Base-by-base conservation (phyloP, 768 basidiomycete species). In the Sarcodon sp. region DNA sequence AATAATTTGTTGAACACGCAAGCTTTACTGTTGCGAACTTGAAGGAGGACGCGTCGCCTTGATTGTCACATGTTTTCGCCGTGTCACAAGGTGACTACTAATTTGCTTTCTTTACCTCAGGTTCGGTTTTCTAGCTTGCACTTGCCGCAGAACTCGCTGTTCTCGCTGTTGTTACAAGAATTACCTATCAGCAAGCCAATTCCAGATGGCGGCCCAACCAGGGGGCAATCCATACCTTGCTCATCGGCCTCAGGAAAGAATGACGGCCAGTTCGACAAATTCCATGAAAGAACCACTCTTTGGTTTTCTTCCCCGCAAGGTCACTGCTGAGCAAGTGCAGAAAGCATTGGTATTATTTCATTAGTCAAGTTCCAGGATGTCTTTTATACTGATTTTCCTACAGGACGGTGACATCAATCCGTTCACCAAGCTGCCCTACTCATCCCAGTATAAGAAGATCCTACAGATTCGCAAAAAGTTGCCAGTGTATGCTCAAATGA, bases 401-500 rank as follows among this genome's bases (percentile, higher is more conserved):
- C 58, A 89, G 87, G 77, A 83, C 55, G 73, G 83, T 51, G 74
- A 83, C 35, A 52, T 81, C 35, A 94, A 96, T 57, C 83, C 93
- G 1, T 94, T 94, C 66, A 94, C 86, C 6, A 81, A 82, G 47
- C 64, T 60, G 49, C 82, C 86, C 0, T 81, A 81, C 60, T 77
- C 87, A 0, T 59, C 73, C 5, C 76, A 81, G 52, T 96, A 93
- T 68, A 77, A 67, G 62, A 88, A 84, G 65, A 90, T 96, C 47
- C 61, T 96, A 27, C 81, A 82, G 57, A 66, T 73, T 11, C 76
- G 92, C 47, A 88, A 80, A 68, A 85, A 85, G 59, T 68, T 96
- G n/a, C 92, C 93, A 0, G 90, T 96, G 0, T 92, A 73, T 55
- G 64, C 79, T 2, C 87, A 92, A 64, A 92, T 94, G 90, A 75